Conservation (phyloP, 73 alveolate genomes). For the Blepharisma stoltei region DNA sequence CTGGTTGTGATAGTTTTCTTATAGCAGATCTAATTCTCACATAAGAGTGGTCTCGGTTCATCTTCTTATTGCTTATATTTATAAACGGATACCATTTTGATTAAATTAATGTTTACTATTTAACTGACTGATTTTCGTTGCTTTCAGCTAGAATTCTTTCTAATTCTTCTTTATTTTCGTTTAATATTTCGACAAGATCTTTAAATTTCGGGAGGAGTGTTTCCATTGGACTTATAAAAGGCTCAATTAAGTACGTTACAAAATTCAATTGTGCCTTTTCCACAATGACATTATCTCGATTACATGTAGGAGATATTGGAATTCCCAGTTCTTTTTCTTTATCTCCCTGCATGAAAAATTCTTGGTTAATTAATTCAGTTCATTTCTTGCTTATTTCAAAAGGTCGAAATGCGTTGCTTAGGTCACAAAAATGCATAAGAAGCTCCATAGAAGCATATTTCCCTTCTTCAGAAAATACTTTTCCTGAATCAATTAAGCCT, state of each 20-base stretch:
- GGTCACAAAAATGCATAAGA: conserved; percentile 72
- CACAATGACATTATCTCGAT: conserved; percentile 73
- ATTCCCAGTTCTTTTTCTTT: conserved; percentile 66
- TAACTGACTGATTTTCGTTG: too few species aligned
- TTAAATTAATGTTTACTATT: too few species aligned
- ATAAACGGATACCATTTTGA: too few species aligned
- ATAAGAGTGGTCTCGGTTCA: too few species aligned
- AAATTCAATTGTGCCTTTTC: conserved; percentile 87
- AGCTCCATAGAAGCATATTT: conserved; percentile 39
- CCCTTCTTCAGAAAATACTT: conserved; percentile 36
- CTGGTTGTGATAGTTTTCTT: too few species aligned
- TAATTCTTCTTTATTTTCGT: too few species aligned
- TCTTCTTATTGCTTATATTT: too few species aligned
- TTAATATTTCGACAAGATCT: too few species aligned
- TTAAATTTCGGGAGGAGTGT: too few species aligned
- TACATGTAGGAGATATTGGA: conserved; percentile 71
- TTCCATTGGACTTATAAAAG: conserved; percentile 12
- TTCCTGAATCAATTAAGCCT: conserved; percentile 22
- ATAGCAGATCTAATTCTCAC: too few species aligned
- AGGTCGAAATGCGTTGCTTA: conserved; percentile 64
- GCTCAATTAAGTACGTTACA: conserved; percentile 82
- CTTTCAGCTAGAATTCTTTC: too few species aligned
- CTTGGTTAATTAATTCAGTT: conserved; percentile 57
- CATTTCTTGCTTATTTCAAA: conserved; percentile 57
- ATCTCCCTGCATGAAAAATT: conserved; percentile 75